Base-by-base conservation (phyloP, 805 yeast species). In the Metschnikowia corniflorae region DNA sequence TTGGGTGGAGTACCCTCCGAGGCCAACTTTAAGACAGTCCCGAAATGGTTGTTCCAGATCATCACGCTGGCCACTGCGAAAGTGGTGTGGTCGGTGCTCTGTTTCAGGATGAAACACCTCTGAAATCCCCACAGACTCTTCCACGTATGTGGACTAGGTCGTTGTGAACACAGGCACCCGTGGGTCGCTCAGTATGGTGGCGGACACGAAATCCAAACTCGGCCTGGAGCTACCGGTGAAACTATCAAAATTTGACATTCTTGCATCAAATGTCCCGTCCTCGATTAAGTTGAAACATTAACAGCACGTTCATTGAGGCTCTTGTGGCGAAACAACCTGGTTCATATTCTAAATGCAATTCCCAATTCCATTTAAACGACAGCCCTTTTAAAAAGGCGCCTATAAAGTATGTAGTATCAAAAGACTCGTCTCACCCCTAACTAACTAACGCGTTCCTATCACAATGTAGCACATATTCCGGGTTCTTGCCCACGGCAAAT, bases 401-500 rank as follows among this genome's bases (percentile, higher is more conserved):
- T n/a, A n/a, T n/a, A n/a, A n/a, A n/a, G n/a, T n/a, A n/a, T n/a
- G n/a, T n/a, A n/a, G n/a, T n/a, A n/a, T n/a, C n/a, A n/a, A n/a
- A n/a, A n/a, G n/a, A n/a, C n/a, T n/a, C n/a, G n/a, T n/a, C n/a
- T n/a, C n/a, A n/a, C n/a, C n/a, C n/a, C n/a, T n/a, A n/a, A n/a
- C n/a, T n/a, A n/a, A n/a, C n/a, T n/a, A n/a, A n/a, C n/a, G 30
- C 42, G 19, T 42, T 42, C 32, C 56, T 55, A 25, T 75, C 80
- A 35, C 66, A 58, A 48, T 75, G 80, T 7, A 75, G 53, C 16
- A 46, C 50, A 51, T 76, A 79, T 18, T 65, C 63, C 26, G 73
- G 62, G 45, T 81, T 51, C 25, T 58, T 58, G 0, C 93, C 93
- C 3, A 79, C 65, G 0, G 88, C 87, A 46, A 70, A 86, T 35